Conservation (phyloP, 768 basidiomycete species). For the Suillus subluteus region DNA sequence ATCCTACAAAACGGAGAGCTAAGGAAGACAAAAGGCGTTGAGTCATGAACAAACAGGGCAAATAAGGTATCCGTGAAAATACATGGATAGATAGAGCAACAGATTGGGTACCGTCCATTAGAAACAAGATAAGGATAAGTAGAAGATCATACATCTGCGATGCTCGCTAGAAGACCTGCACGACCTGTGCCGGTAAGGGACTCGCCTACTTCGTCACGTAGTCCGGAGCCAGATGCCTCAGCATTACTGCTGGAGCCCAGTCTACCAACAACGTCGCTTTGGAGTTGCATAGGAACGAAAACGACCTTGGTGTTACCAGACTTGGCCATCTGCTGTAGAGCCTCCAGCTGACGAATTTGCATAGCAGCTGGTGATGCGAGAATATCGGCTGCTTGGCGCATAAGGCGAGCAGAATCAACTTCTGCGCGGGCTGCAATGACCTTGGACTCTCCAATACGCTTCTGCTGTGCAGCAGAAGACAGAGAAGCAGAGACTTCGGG, state of each 20-base stretch:
- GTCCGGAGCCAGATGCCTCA: conserved; percentile 24
- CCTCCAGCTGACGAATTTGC: conserved; percentile 97
- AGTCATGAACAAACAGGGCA: neutral
- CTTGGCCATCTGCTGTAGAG: conserved; percentile 94
- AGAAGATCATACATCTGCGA: conserved; percentile 26
- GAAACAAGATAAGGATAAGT: neutral
- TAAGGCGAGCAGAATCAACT: conserved; percentile 92
- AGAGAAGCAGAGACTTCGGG: conserved; percentile 88
- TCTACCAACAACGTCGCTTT: conserved; percentile 68
- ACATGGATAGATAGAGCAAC: neutral
- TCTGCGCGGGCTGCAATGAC: conserved; percentile 96
- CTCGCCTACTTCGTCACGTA: conserved; percentile 30
- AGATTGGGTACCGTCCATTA: neutral
- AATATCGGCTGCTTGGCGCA: conserved; percentile 97
- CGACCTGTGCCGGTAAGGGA: conserved; percentile 29
- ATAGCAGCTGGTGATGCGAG: conserved; percentile 93
- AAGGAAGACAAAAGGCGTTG: neutral
- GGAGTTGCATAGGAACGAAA: conserved; percentile 92
- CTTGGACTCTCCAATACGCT: conserved; percentile 95
- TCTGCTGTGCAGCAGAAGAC: conserved; percentile 95
- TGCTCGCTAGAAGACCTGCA: conserved; percentile 28
- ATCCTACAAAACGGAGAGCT: neutral
- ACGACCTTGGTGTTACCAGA: conserved; percentile 88
- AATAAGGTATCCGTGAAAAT: conserved; percentile 2
- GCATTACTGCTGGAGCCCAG: conserved; percentile 31